These are phyloP conservation scores for Pyrus hybrid DNA, from an alignment of 331 rosid genomes.

Conservation along the genomic window DNA sequence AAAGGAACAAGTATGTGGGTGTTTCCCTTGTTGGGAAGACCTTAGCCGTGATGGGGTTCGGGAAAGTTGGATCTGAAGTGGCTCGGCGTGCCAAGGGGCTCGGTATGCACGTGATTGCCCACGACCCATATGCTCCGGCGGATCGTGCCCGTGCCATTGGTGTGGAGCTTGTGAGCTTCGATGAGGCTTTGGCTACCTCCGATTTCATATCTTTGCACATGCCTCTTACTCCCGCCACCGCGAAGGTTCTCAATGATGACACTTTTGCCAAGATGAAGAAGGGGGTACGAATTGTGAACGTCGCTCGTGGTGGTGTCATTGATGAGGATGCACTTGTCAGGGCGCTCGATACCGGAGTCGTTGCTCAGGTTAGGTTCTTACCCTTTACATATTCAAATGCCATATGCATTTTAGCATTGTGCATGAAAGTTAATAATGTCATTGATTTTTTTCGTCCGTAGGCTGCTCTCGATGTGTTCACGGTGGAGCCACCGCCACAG, in stretches of 20 bases:
- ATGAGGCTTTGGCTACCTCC: constrained; percentile 60
- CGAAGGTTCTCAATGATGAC: constrained; percentile 62
- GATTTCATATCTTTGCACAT: constrained; percentile 86
- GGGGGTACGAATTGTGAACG: constrained; percentile 80
- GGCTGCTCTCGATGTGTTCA: constrained; percentile 92
- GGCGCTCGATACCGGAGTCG: constrained; percentile 74
- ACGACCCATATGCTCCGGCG: constrained; percentile 79
- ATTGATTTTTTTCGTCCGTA: constrained; percentile 6
- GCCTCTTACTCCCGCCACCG: constrained; percentile 86
- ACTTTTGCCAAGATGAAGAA: constrained; percentile 82
- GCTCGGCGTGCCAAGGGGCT: constrained; percentile 92
- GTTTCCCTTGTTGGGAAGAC: constrained; percentile 87
- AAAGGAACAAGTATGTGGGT: constrained; percentile 70
- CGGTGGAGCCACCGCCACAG: constrained; percentile 59
- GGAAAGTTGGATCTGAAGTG: constrained; percentile 90
- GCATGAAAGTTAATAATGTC: background rate
- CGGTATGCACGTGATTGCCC: constrained; percentile 84
- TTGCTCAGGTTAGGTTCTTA: constrained; percentile 58
- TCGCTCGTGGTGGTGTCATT: constrained; percentile 92
- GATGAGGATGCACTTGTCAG: constrained; percentile 81
- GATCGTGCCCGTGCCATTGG: constrained; percentile 92
- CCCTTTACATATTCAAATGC: background rate
- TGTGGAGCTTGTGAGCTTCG: constrained; percentile 75
- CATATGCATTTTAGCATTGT: background rate
- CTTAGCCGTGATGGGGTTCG: constrained; percentile 82